Evolutionary conservation across 768 basidiomycete genomes (phyloP).

Genomic region (Amanita rubescens): DNA sequence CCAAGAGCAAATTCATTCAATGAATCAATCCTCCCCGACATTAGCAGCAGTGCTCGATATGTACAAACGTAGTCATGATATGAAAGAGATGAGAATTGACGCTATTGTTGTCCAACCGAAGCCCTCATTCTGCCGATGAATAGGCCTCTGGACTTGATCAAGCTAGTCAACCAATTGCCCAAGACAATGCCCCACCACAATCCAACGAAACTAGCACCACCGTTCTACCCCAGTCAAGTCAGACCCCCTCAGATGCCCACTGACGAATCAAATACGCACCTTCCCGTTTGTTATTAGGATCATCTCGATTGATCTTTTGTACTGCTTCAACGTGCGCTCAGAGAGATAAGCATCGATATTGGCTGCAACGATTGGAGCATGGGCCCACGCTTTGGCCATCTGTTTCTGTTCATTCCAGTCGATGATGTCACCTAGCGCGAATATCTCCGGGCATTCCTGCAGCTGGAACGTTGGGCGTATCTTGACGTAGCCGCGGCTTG

Average conservation of each 20-base stretch:
- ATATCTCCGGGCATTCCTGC: constrained; percentile 36
- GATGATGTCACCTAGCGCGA: constrained; percentile 51
- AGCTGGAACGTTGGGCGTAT: constrained; percentile 47
- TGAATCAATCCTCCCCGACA: too few species aligned
- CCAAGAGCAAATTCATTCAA: too few species aligned
- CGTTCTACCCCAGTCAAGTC: constrained; percentile 17
- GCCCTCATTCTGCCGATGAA: constrained; percentile 12
- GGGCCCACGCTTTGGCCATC: constrained; percentile 35
- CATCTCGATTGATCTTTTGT: constrained; percentile 44
- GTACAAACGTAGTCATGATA: too few species aligned
- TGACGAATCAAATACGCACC: constrained; percentile 17
- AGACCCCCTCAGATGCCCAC: background rate
- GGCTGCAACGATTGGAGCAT: constrained; percentile 32
- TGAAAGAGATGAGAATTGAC: too few species aligned
- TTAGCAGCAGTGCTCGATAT: too few species aligned
- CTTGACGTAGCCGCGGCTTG: constrained; percentile 31
- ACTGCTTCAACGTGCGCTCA: constrained; percentile 26
- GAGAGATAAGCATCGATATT: constrained; percentile 36
- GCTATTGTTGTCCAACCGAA: background rate
- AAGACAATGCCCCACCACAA: constrained; percentile 37
- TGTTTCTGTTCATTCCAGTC: constrained; percentile 51
- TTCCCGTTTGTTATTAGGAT: constrained; percentile 49
- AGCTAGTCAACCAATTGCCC: constrained; percentile 33
- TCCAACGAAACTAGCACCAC: constrained; percentile 33
- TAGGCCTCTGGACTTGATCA: constrained; percentile 21